Conservation (phyloP, 495 filamentous ascomycete species). For the Penicillium cataractarum region DNA sequence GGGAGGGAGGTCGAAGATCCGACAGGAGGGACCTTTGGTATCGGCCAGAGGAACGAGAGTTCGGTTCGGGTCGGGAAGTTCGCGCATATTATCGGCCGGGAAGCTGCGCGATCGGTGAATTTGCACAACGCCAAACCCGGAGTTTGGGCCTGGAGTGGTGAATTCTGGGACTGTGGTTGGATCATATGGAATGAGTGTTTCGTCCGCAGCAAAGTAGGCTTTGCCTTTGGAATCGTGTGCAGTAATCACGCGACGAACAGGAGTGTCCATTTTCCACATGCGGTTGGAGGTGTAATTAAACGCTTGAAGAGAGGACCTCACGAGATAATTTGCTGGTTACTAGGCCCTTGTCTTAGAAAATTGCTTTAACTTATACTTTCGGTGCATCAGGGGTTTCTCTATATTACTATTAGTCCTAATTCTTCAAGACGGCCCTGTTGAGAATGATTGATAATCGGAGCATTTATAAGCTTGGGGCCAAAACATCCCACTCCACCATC, state of each 20-base stretch:
- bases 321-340: neutral
- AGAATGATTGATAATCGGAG: constrained; percentile 19
- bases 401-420: neutral
- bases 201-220: constrained; percentile 28
- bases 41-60: constrained; percentile 33
- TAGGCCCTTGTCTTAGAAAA: neutral
- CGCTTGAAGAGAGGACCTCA: neutral
- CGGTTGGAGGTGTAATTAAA: neutral
- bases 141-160: constrained; percentile 19
- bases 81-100: constrained; percentile 29
- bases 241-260: constrained; percentile 30
- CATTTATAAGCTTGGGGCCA: constrained; percentile 14
- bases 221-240: constrained; percentile 25
- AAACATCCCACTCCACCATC: neutral
- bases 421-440: too few species aligned
- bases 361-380: neutral
- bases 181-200: constrained; percentile 29
- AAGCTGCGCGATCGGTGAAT: constrained; percentile 33
- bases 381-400: neutral
- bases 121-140: constrained; percentile 30
- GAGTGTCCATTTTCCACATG: constrained; percentile 21
- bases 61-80: constrained; percentile 24
- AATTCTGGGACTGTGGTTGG: constrained; percentile 28
- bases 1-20: constrained; percentile 28
- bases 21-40: constrained; percentile 32